These are phyloP conservation scores for Ogataea zsoltii DNA, from an alignment of 805 yeast genomes.

Conservation along the genomic window DNA sequence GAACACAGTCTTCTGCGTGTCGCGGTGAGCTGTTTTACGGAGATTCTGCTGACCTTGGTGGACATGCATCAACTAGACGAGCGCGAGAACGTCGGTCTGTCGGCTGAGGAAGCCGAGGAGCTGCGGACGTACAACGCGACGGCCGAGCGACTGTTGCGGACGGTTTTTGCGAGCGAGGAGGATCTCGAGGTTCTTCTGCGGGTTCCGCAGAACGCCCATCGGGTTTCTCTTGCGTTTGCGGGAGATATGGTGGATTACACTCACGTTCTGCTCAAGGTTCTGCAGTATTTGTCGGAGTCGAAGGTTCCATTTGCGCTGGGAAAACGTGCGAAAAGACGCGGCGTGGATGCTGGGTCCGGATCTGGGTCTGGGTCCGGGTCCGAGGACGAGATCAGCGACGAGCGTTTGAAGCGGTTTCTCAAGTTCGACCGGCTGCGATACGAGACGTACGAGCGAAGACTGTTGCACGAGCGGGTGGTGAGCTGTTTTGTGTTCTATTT, in stretches of 20 bases:
- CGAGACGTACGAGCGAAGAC: slow-evolving; percentile 40
- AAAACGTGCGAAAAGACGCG: no score
- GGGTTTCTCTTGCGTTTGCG: slow-evolving; percentile 63
- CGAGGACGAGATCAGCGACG: slow-evolving; percentile 8
- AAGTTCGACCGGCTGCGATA: slow-evolving; percentile 21
- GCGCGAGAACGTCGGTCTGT: slow-evolving; percentile 41
- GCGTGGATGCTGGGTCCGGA: no score
- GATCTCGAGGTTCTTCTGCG: slow-evolving; percentile 55
- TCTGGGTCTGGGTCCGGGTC: background rate
- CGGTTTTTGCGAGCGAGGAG: slow-evolving; percentile 68
- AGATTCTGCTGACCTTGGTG: slow-evolving; percentile 49
- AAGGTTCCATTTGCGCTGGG: slow-evolving; percentile 35
- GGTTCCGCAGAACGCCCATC: slow-evolving; percentile 64
- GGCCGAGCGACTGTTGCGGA: slow-evolving; percentile 44
- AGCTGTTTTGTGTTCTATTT: slow-evolving; percentile 66
- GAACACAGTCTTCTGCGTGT: slow-evolving; percentile 69
- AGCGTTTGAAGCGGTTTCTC: slow-evolving; percentile 16
- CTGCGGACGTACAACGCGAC: slow-evolving; percentile 32
- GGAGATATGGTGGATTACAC: slow-evolving; percentile 63
- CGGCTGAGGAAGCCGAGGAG: slow-evolving; percentile 47
- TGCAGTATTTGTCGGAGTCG: slow-evolving; percentile 65
- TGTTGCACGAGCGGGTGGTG: slow-evolving; percentile 60
- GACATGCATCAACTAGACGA: slow-evolving; percentile 39
- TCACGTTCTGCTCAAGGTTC: slow-evolving; percentile 61
- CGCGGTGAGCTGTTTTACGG: slow-evolving; percentile 64